Conservation (phyloP, 2,329 filamentous ascomycete species). For the Paecilomyces sp. region DNA sequence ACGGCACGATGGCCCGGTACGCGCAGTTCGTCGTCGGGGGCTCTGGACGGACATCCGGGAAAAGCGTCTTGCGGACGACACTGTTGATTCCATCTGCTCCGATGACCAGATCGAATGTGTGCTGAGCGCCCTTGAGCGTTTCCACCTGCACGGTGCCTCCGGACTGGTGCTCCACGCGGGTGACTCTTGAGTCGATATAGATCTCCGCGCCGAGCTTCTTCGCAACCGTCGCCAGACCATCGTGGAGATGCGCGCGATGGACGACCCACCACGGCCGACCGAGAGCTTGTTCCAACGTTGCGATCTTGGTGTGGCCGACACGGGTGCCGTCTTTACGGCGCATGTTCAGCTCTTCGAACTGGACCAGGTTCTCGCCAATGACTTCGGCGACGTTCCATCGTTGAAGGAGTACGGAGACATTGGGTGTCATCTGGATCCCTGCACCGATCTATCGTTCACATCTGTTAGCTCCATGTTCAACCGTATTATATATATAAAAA, state of each 20-base stretch:
- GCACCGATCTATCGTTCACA: constrained; percentile 20
- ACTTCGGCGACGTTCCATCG: constrained; percentile 33
- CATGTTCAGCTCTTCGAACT: constrained; percentile 34
- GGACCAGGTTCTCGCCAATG: constrained; percentile 35
- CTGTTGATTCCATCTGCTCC: constrained; percentile 39
- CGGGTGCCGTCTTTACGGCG: constrained; percentile 31
- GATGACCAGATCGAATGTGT: constrained; percentile 30
- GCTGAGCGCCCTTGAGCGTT: constrained; percentile 20
- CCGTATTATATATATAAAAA: neutral
- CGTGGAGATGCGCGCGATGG: constrained; percentile 42
- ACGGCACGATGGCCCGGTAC: constrained; percentile 40
- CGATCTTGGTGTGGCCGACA: constrained; percentile 31
- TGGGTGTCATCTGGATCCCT: constrained; percentile 35
- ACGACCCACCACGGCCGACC: constrained; percentile 41
- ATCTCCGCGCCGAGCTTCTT: constrained; percentile 30
- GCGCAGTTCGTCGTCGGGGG: constrained; percentile 37
- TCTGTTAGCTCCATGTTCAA: neutral
- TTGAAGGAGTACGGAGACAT: constrained; percentile 32
- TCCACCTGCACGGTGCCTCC: constrained; percentile 19
- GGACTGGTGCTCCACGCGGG: constrained; percentile 19
- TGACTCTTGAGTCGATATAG: constrained; percentile 30
- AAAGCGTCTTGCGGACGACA: constrained; percentile 30
- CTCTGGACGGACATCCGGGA: constrained; percentile 35
- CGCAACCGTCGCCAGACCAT: constrained; percentile 35
- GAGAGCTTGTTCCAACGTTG: constrained; percentile 22